Percentiles rank a stretch among this genome's conserved stretches.
Evolutionary conservation across 768 basidiomycete genomes (phyloP).

Genomic region (Suillus variegatus): DNA sequence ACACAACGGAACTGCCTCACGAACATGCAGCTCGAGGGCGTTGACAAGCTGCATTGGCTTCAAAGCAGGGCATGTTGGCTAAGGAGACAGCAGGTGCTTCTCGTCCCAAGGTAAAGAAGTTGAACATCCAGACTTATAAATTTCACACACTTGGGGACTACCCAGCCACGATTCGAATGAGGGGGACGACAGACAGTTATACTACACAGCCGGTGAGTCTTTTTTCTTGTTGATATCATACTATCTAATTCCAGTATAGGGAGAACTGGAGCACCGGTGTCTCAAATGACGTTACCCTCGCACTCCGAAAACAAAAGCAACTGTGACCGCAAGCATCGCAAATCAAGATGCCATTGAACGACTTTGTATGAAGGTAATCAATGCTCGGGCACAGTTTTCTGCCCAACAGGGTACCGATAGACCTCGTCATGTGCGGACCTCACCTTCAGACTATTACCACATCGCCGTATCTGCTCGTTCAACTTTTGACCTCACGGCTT

Average conservation of each 20-base stretch:
- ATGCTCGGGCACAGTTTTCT: too few species aligned
- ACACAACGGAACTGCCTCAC: conserved; percentile 29
- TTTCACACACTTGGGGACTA: neutral
- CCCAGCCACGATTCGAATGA: neutral
- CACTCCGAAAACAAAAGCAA: too few species aligned
- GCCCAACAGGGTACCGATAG: neutral
- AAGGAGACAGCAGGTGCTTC: neutral
- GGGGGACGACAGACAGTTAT: too few species aligned
- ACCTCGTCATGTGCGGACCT: neutral
- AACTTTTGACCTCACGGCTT: conserved; percentile 17
- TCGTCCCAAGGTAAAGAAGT: conserved; percentile 3
- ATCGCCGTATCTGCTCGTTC: conserved; percentile 19
- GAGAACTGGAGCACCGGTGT: too few species aligned
- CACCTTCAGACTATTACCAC: conserved; percentile 18
- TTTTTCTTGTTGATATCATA: too few species aligned
- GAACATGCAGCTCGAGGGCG: conserved; percentile 28
- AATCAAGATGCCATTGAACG: too few species aligned
- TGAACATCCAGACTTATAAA: neutral
- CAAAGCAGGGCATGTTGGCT: neutral
- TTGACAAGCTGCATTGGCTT: conserved; percentile 4
- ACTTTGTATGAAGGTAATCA: too few species aligned
- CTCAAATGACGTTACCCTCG: too few species aligned
- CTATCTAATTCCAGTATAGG: too few species aligned
- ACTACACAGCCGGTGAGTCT: conserved; percentile 23
- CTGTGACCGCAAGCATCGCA: too few species aligned